Conservation (phyloP, 2,329 filamentous ascomycete species). For the Exophiala lecanii-corni region DNA sequence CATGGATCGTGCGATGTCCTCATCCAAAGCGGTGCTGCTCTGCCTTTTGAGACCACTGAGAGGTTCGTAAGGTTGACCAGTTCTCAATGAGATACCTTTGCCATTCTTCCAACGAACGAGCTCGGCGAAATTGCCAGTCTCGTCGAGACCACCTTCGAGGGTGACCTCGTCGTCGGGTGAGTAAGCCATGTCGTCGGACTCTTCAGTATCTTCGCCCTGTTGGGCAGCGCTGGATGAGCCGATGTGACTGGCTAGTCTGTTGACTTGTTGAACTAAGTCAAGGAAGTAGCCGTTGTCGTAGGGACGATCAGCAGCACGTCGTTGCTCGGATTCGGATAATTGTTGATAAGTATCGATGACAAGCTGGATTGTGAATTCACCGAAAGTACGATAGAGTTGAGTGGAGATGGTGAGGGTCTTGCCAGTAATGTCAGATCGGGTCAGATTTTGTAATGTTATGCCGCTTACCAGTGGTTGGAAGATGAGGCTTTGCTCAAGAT, state of each 20-base stretch:
- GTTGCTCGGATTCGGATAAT: slow-evolving; percentile 80
- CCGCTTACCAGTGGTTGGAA: slow-evolving; percentile 78
- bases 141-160: slow-evolving; percentile 73
- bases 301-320: slow-evolving; percentile 75
- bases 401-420: slow-evolving; percentile 70
- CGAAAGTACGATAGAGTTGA: slow-evolving; percentile 78
- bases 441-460: slow-evolving; percentile 58
- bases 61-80: slow-evolving; percentile 58
- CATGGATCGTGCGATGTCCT: slow-evolving; percentile 89
- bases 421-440: slow-evolving; percentile 63
- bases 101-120: slow-evolving; percentile 78
- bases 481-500: slow-evolving; percentile 89
- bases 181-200: slow-evolving; percentile 46
- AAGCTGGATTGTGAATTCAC: slow-evolving; percentile 82
- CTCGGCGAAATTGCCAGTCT: slow-evolving; percentile 78
- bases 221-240: slow-evolving; percentile 61
- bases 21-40: slow-evolving; percentile 60
- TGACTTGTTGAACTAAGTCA: slow-evolving; percentile 90
- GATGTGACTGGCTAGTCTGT: slow-evolving; percentile 81
- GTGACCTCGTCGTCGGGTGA: slow-evolving; percentile 65
- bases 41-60: slow-evolving; percentile 48
- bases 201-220: slow-evolving; percentile 51
- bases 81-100: slow-evolving; percentile 72
- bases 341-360: slow-evolving; percentile 84
- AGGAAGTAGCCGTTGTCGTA: slow-evolving; percentile 97